A percentile compares a stretch with the other conserved stretches of the same genome.
These are phyloP conservation scores for Gastrolobium villosum DNA, from an alignment of 306 rosid genomes.

Conservation along the genomic window DNA sequence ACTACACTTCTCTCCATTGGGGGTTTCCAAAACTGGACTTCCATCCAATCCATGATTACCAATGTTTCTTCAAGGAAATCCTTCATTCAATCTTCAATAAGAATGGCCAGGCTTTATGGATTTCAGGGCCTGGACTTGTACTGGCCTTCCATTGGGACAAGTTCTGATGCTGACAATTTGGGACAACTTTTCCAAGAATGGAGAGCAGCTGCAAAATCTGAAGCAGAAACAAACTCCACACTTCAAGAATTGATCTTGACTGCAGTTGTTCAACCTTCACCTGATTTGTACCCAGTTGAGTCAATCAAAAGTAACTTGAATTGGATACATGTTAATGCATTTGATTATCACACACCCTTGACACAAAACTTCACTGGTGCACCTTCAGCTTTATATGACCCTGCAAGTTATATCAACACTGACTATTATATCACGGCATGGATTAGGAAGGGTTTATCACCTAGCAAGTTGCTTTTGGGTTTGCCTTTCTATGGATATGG, in stretches of 20 bases:
- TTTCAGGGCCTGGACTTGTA: constrained; percentile 53
- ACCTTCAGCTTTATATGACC: constrained; percentile 49
- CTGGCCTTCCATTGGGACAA: constrained; percentile 30
- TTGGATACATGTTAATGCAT: constrained; percentile 48
- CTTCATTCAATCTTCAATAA: constrained; percentile 53
- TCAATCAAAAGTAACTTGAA: constrained; percentile 42
- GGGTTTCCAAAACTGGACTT: background rate
- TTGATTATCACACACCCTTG: background rate
- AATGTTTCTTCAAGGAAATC: constrained; percentile 41
- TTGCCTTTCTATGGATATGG: constrained; percentile 52
- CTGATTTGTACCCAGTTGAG: constrained; percentile 32
- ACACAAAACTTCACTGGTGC: constrained; percentile 5
- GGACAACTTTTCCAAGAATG: constrained; percentile 47
- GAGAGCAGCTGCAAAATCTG: constrained; percentile 42
- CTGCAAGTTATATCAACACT: constrained; percentile 4
- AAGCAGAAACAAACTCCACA: background rate
- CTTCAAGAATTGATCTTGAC: constrained; percentile 41
- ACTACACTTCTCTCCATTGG: constrained; percentile 45
- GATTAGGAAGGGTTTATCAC: constrained; percentile 34
- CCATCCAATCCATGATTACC: constrained; percentile 15
- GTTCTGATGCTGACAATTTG: constrained; percentile 38
- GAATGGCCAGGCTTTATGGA: constrained; percentile 36
- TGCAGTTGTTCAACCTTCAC: constrained; percentile 29
- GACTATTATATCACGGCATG: constrained; percentile 45
- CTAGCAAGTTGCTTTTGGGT: constrained; percentile 46